phyloP scores from a whole-genome alignment of 495 filamentous ascomycete species.

The Tuber magnatum region DNA sequence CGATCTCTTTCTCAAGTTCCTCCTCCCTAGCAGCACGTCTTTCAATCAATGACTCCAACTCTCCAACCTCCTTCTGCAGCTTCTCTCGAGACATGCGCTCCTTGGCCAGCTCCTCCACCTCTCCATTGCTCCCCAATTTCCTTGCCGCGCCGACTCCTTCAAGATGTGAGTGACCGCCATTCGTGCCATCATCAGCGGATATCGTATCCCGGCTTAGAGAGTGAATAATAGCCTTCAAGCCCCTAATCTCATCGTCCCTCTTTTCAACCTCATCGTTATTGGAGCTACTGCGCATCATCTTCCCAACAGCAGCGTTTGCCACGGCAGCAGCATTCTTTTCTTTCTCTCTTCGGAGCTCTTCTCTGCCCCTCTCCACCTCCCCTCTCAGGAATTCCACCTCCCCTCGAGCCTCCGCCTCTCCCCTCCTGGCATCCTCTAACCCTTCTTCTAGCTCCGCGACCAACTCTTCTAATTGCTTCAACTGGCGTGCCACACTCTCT shows the following conservation, averaged over 20 bases:
- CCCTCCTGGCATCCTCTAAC: conserved; percentile 85
- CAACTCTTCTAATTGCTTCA: conserved; percentile 91
- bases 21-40: conserved; percentile 71
- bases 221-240: conserved; percentile 95
- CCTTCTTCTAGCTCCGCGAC: conserved; percentile 96
- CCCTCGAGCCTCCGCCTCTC: conserved; percentile 92
- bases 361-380: conserved; percentile 87
- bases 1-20: conserved; percentile 81
- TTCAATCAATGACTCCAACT: conserved; percentile 63
- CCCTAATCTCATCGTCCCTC: conserved; percentile 93
- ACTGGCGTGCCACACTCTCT: conserved; percentile 76
- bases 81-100: conserved; percentile 53
- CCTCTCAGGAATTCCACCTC: conserved; percentile 95
- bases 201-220: conserved; percentile 71
- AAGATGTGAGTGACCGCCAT: conserved; percentile 20
- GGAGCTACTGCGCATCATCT: conserved; percentile 47
- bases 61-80: conserved; percentile 69
- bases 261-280: conserved; percentile 75
- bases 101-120: conserved; percentile 51
- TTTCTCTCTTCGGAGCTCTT: conserved; percentile 81
- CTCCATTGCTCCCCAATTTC: conserved; percentile 7
- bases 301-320: conserved; percentile 49
- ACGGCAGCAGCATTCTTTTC: conserved; percentile 70
- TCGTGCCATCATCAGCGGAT: conserved; percentile 44
- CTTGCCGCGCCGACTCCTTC: conserved; percentile 14